Evolutionary conservation across 2,329 filamentous ascomycete genomes (phyloP).

Genomic region (Alternaria triticina): DNA sequence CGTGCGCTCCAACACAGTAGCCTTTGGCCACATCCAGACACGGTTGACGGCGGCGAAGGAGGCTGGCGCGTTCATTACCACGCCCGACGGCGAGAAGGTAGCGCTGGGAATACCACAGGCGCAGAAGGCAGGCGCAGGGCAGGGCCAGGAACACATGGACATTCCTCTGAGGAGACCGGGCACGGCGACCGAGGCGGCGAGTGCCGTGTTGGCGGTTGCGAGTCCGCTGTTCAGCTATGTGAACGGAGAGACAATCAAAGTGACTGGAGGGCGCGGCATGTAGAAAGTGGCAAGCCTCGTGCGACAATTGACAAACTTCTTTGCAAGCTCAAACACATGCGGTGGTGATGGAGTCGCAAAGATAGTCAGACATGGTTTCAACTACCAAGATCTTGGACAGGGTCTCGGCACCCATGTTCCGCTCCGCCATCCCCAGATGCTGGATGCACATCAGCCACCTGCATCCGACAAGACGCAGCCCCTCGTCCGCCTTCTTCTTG

Average conservation of each 20-base stretch:
- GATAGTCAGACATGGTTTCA: constrained; percentile 14
- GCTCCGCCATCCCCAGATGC: constrained; percentile 27
- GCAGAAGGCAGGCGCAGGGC: constrained; percentile 48
- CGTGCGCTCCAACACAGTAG: constrained; percentile 81
- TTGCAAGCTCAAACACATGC: constrained; percentile 12
- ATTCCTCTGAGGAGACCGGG: constrained; percentile 81
- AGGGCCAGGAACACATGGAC: constrained; percentile 60
- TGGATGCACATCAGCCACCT: constrained; percentile 4
- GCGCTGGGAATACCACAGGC: constrained; percentile 52
- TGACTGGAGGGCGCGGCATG: constrained; percentile 76
- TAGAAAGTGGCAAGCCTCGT: constrained; percentile 44
- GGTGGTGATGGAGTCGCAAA: constrained; percentile 6
- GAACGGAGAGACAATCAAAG: constrained; percentile 83
- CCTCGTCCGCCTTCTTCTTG: constrained; percentile 10
- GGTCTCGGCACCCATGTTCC: constrained; percentile 21
- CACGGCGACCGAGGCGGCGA: constrained; percentile 79
- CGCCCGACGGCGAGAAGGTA: constrained; percentile 69
- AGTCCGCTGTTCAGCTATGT: constrained; percentile 87
- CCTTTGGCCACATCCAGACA: constrained; percentile 83
- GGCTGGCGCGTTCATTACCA: constrained; percentile 77
- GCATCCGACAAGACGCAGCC: constrained; percentile 8
- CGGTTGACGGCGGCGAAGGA: constrained; percentile 85
- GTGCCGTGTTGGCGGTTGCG: constrained; percentile 76
- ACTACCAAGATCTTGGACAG: constrained; percentile 18
- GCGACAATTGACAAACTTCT: neutral